A percentile compares a stretch with the other conserved stretches of the same genome.
phyloP scores from a whole-genome alignment of 805 yeast species.

The Ogataea methylovora region DNA sequence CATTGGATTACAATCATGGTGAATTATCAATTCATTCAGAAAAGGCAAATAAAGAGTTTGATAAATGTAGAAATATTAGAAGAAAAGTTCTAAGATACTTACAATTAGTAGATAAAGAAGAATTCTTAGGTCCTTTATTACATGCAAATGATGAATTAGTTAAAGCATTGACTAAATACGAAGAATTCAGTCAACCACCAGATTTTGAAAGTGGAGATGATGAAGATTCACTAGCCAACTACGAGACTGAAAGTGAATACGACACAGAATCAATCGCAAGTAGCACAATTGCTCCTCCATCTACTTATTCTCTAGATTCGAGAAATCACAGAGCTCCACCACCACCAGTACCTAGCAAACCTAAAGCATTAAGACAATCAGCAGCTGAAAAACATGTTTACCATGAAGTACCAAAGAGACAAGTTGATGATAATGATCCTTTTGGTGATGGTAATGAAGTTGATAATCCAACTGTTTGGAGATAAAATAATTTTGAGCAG shows the following conservation, averaged over 20 bases:
- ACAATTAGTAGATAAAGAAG: constrained; percentile 80
- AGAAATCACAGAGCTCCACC: constrained; percentile 15
- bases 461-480: constrained; percentile 20
- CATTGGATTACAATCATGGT: constrained; percentile 33
- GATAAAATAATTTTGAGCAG: constrained; percentile 5
- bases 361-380: neutral
- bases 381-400: neutral
- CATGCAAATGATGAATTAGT: constrained; percentile 90
- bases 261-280: constrained; percentile 1
- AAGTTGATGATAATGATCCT: constrained; percentile 20
- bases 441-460: constrained; percentile 26
- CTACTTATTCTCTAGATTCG: neutral
- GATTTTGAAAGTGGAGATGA: constrained; percentile 36
- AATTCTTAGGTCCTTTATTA: constrained; percentile 78
- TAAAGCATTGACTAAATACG: constrained; percentile 60
- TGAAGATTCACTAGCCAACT: constrained; percentile 31
- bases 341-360: constrained; percentile 19
- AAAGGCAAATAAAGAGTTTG: constrained; percentile 57
- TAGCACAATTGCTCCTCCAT: neutral
- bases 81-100: constrained; percentile 73
- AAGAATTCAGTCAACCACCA: constrained; percentile 40
- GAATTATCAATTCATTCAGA: constrained; percentile 57
- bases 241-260: constrained; percentile 20
- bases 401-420: neutral
- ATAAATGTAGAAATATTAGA: constrained; percentile 67